Base-by-base conservation (phyloP, 2,329 filamentous ascomycete species). In the Elsinoe fawcettii region DNA sequence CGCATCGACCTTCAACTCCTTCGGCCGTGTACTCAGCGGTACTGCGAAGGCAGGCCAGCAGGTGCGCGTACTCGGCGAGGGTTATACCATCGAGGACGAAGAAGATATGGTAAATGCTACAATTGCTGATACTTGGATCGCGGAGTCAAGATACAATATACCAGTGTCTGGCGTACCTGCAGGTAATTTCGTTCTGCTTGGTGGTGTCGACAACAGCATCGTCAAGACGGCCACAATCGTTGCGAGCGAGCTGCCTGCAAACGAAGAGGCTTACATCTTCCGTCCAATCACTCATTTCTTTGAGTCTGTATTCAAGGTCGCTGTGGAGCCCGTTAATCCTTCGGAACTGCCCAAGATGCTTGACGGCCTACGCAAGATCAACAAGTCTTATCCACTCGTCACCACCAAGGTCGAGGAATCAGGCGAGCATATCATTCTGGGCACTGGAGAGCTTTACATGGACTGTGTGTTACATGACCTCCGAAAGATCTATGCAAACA, bases 361-460 rank as follows among this genome's bases (percentile, higher is more conserved):
- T 63, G 93, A 99, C 69, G 93, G 93, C 58, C 79, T 99, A 51
- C 85, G 93, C 53, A 96, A 96, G 69, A 87, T 99, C 73, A 96
- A 96, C 78, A 99, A 99, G 73, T 95, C 89, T 66, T 99, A 97
- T 66, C 93, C 93, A 27, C 80, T 99, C 23, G 88, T 97, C 65
- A 89, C 88, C 11, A 99, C 93, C 3, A 97, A 97, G 71, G 93
- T 99, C 2, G 93, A 99, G 70, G 93, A 99, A 73, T 96, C 90
- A 1, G 93, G 93, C 53, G 93, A 99, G 72, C 93, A 99, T 69
- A 86, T 99, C 63, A 80, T 99, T 47, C 81, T 99, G 3, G 93
- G 93, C 22, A 99, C 93, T 0, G 93, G 93, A 60, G 93, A 99
- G 71, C 78, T 99, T n/a, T 99, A 99, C 75, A 97, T 99, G 91